Conservation (phyloP, 2,329 filamentous ascomycete species). For the Fusarium phyllophilum region DNA sequence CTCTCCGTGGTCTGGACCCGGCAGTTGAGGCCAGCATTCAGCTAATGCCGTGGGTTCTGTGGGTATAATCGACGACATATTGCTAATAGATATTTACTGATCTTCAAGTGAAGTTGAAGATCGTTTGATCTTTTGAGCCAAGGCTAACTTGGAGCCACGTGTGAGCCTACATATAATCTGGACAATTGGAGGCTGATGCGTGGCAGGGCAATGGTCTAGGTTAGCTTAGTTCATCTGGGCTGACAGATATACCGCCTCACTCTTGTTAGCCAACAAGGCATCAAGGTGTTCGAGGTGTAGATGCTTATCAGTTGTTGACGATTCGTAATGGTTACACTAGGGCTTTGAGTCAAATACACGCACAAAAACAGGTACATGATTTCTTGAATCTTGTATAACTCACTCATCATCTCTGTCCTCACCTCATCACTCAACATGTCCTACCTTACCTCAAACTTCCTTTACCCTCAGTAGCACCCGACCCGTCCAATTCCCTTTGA, state of each 20-base stretch:
- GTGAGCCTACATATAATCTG: background rate
- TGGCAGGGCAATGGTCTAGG: constrained; percentile 21
- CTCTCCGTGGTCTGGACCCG: background rate
- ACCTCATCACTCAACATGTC: background rate
- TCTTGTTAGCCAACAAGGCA: constrained; percentile 14
- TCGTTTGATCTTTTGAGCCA: background rate
- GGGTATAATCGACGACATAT: background rate
- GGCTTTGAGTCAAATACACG: background rate
- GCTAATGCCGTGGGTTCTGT: constrained; percentile 9
- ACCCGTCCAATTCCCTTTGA: constrained; percentile 18
- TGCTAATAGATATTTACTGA: background rate
- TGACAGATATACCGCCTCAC: constrained; percentile 28
- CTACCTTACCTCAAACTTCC: background rate
- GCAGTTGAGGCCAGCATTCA: constrained; percentile 9
- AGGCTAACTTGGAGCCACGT: background rate
- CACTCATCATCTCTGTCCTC: background rate
- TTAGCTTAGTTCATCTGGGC: constrained; percentile 2
- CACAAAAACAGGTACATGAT: background rate
- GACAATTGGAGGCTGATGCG: constrained; percentile 12
- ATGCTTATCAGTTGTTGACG: background rate
- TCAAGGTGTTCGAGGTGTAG: background rate
- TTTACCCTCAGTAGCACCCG: background rate
- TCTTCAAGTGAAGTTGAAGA: background rate
- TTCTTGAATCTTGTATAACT: background rate
- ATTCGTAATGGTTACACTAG: background rate